Evolutionary conservation across 345 rosid genomes (phyloP).

Genomic region (Hibiscus mutabilis): DNA sequence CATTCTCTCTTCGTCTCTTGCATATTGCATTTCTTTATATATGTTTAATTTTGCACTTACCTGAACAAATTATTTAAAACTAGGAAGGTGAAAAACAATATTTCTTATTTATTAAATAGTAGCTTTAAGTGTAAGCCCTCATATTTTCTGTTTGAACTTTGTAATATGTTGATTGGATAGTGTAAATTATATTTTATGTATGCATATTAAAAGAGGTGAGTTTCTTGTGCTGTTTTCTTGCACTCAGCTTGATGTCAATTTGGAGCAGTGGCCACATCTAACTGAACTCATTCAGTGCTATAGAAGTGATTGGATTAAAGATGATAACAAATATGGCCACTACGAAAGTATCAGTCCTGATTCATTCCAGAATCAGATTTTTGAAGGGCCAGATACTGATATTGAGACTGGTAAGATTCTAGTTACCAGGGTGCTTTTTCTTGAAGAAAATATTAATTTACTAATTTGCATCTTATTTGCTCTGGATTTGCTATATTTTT

Average conservation of each 20-base stretch:
- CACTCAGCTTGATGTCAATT: slow-evolving; percentile 71
- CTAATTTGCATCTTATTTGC: not conserved
- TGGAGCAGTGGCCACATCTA: slow-evolving; percentile 97
- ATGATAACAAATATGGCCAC: slow-evolving; percentile 88
- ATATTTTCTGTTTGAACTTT: not conserved
- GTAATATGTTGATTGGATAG: not conserved
- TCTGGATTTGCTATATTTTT: slow-evolving; percentile 15
- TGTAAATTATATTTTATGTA: not conserved
- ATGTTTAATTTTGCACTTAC: not conserved
- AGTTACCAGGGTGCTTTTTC: not conserved
- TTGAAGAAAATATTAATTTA: not conserved
- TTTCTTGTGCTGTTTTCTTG: not conserved
- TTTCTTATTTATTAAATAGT: not conserved
- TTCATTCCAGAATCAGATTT: slow-evolving; percentile 73
- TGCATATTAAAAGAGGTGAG: not conserved
- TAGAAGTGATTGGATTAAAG: slow-evolving; percentile 85
- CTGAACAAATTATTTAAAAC: not conserved
- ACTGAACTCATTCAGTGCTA: slow-evolving; percentile 81
- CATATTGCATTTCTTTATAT: not conserved
- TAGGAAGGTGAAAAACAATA: not conserved
- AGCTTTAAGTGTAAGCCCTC: not conserved
- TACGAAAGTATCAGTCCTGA: slow-evolving; percentile 55
- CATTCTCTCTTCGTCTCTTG: not conserved
- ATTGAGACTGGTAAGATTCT: slow-evolving; percentile 66
- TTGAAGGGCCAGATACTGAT: slow-evolving; percentile 97